Evolutionary conservation across 139 green algal genomes (phyloP).

Genomic region (Penium margaritaceum): DNA sequence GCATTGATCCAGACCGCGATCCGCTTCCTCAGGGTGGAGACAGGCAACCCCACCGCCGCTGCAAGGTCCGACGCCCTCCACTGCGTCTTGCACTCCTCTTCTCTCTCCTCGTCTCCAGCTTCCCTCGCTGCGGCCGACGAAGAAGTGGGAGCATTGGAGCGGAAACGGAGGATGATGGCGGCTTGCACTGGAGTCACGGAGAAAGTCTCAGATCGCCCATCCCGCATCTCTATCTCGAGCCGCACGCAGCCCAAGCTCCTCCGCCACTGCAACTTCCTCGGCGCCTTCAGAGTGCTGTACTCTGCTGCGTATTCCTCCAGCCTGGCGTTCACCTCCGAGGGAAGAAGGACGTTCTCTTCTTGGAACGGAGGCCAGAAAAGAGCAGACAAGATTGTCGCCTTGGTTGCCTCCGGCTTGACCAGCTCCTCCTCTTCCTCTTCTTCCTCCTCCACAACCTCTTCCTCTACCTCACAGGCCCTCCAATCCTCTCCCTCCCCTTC

Average conservation of each 20-base stretch:
- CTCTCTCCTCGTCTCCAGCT: background rate
- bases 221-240: slow-evolving; percentile 47
- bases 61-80: slow-evolving; percentile 55
- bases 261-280: slow-evolving; percentile 78
- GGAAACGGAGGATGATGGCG: slow-evolving; percentile 71
- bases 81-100: background rate
- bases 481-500: background rate
- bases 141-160: no score
- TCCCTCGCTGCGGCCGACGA: background rate
- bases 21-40: slow-evolving; percentile 55
- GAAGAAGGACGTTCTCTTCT: slow-evolving; percentile 35
- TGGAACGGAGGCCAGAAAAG: slow-evolving; percentile 81
- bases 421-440: slow-evolving; percentile 10
- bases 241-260: slow-evolving; percentile 66
- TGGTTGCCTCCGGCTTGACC: slow-evolving; percentile 35
- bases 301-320: slow-evolving; percentile 44
- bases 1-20: slow-evolving; percentile 81
- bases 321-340: slow-evolving; percentile 20
- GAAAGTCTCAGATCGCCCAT: slow-evolving; percentile 40
- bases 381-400: slow-evolving; percentile 66
- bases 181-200: slow-evolving; percentile 69
- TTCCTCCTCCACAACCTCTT: slow-evolving; percentile 2
- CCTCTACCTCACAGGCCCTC: background rate
- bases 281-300: slow-evolving; percentile 70
- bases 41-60: slow-evolving; percentile 50